Evolutionary conservation across 2,329 filamentous ascomycete genomes (phyloP), one percentile per base, ranked within the genome.

Genomic region (Fusarium beomiforme): DNA sequence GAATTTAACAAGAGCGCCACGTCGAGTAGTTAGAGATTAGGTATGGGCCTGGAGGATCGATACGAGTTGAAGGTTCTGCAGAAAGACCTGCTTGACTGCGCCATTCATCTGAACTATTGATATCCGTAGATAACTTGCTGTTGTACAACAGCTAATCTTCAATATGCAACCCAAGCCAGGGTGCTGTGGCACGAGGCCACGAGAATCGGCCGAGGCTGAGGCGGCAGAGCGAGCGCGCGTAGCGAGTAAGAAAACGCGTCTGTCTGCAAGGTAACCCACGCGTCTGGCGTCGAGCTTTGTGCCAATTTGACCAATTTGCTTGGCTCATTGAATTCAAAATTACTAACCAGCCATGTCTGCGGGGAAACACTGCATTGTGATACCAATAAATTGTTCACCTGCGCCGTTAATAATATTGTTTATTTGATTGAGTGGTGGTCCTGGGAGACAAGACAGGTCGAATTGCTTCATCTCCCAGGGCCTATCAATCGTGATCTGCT

Each of bases 381-480:
- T 37, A 53, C 55, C 42, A 51, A 51, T 44, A 29, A 56, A 59
- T 70, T 51, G 42, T 46, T 61, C 41, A 70, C 61, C 46, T 50
- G 51, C 63, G 57, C 43, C 39, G n/a, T 57, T 51, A 61, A 55
- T 55, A n/a, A n/a, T n/a, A n/a, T n/a, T n/a, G n/a, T n/a, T n/a
- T n/a, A 23, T 67, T 50, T 57, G 37, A 41, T 51, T 17, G 29
- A 60, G 54, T 57, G 63, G 54, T 67, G 61, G 37, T 44, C 57
- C 58, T 58, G 49, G 69, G 66, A 51, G 39, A 69, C 60, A 49
- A 66, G 60, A 71, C 56, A 66, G 42, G 56, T 59, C 50, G 67
- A 43, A 73, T 71, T 71, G 64, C 69, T 53, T 53, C 64, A 71
- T 71, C 55, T 54, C 68, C 58, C 56, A 57, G 57, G 29, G 29